Conservation (phyloP, 306 rosid genomes). For the Mucuna pruriens region DNA sequence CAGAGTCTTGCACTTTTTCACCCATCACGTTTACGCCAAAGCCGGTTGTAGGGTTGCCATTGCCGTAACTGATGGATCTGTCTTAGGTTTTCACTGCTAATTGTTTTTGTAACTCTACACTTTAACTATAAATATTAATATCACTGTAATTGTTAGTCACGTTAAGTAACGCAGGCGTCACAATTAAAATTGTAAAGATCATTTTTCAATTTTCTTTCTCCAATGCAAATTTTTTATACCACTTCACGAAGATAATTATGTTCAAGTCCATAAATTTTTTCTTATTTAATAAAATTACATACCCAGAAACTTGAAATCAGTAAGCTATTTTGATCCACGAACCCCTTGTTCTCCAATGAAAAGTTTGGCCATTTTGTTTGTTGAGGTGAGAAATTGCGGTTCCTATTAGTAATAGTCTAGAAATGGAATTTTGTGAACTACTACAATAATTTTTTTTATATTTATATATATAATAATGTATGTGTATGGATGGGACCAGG, state of each 20-base stretch:
- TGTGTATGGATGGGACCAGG: not conserved
- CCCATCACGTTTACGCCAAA: conserved; percentile 67
- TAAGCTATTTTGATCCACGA: too few species aligned
- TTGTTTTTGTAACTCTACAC: conserved; percentile 32
- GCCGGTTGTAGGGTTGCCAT: conserved; percentile 73
- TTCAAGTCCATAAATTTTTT: too few species aligned
- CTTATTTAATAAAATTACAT: too few species aligned
- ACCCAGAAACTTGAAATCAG: too few species aligned
- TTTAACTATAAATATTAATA: conserved; percentile 6
- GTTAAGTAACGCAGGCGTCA: not conserved
- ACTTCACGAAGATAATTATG: too few species aligned
- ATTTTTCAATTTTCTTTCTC: not conserved
- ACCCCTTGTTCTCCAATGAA: conserved; percentile 3
- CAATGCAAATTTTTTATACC: too few species aligned
- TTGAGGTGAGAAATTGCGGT: not conserved
- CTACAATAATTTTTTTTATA: too few species aligned
- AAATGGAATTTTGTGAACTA: not conserved
- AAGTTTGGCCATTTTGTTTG: not conserved
- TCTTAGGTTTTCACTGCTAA: conserved; percentile 83
- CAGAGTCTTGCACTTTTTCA: conserved; percentile 79
- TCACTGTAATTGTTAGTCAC: conserved; percentile 17
- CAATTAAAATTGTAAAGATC: conserved; percentile 46
- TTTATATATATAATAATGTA: not conserved
- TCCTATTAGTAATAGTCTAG: not conserved
- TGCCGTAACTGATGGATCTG: conserved; percentile 83